Evolutionary conservation across 495 filamentous ascomycete species (phyloP), one percentile per base, ranked within the genome.

Genomic region (Penicillium odoratum): DNA sequence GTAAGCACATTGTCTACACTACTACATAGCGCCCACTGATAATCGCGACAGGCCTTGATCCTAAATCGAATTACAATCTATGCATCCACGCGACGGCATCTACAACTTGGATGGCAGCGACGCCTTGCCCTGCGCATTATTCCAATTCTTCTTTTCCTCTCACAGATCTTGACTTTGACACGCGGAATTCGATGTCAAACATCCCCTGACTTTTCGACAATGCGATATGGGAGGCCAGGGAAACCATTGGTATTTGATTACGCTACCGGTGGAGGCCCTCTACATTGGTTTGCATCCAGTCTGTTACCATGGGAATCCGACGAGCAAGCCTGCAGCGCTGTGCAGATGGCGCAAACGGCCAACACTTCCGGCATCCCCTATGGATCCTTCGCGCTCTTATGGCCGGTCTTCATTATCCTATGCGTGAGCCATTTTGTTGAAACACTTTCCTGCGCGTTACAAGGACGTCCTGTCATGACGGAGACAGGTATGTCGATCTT

Each of bases 401-500:
- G 93, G 91, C 92, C 93, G 1, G 80, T 95, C 3, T 98, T 98
- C 66, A 71, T 88, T 51, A 83, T 86, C 0, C 77, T 97, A 10
- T 94, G 91, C 55, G 64, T 94, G 3, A 89, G 90, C 61, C 91
- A 96, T 63, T 94, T 97, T 63, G 70, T 95, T 28, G 94, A 98
- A 67, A 92, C 88, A 0, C 76, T 98, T 21, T 85, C 88, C 6
- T 93, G 91, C 69, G 89, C 93, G 5, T 78, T 98, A n/a, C 92
- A 96, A 61, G 92, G 93, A n/a, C 83, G 88, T 10, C 79, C 81
- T 4, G 79, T 88, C 6, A 83, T 87, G 57, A 86, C 91, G 0
- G 94, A 98, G 73, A 94, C 92, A 1, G 92, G 93, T 6, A 97
- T 98, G 90, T 96, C 93, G 0, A 82, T 98, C 18, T 94, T 98